Percentiles rank a stretch among this genome's conserved stretches.
Conservation (phyloP, 441 rosid genomes). For the Bocquillonia castaneifolia region DNA sequence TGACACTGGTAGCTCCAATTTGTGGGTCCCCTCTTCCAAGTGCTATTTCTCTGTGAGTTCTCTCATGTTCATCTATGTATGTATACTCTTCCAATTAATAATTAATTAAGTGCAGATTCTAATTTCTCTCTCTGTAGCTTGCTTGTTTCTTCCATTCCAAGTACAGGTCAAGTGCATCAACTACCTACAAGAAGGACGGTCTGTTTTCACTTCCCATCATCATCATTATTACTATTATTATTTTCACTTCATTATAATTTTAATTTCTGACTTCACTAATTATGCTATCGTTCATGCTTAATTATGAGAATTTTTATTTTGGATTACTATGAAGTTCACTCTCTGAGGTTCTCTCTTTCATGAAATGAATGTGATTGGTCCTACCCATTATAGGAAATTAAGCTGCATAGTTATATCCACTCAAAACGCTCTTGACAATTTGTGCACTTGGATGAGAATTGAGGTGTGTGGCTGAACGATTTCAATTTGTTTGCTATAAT, state of each 20-base stretch:
- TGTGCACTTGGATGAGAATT: background rate
- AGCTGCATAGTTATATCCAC: slow-evolving; percentile 1
- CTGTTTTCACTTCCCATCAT: slow-evolving; percentile 18
- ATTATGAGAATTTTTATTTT: no score
- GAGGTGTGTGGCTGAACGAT: background rate
- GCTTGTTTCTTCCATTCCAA: slow-evolving; percentile 65
- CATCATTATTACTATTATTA: background rate
- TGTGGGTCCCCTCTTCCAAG: slow-evolving; percentile 81
- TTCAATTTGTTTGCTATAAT: background rate
- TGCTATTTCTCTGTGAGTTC: slow-evolving; percentile 62
- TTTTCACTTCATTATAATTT: no score
- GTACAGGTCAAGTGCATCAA: slow-evolving; percentile 60
- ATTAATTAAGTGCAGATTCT: background rate
- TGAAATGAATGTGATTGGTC: background rate
- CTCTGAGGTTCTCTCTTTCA: no score
- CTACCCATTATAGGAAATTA: background rate
- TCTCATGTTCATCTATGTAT: background rate
- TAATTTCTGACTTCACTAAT: background rate
- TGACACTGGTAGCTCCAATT: slow-evolving; percentile 82
- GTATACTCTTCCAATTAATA: background rate
- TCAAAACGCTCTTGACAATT: background rate
- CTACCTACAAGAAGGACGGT: slow-evolving; percentile 65
- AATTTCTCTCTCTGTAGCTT: slow-evolving; percentile 33
- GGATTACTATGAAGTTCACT: background rate
- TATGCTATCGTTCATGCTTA: no score